These are phyloP conservation scores for Lactarius trivialis DNA, from an alignment of 768 basidiomycete species.

Conservation along the genomic window DNA sequence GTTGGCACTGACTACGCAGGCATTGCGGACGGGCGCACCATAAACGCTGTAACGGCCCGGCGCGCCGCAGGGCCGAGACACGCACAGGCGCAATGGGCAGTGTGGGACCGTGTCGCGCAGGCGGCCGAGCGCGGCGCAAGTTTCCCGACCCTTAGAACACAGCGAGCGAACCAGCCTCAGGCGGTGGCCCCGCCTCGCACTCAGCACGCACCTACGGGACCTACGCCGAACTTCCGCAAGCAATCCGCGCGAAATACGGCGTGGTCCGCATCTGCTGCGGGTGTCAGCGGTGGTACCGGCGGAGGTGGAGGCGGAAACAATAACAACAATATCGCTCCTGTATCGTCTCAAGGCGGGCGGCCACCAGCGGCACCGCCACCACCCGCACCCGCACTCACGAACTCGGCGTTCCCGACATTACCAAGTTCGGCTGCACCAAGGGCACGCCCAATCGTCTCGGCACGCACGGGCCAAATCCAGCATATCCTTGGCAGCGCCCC, in stretches of 20 bases:
- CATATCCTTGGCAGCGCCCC: slow-evolving; percentile 54
- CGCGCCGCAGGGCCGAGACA: slow-evolving; percentile 39
- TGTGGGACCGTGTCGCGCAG: slow-evolving; percentile 84
- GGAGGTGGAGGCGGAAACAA: slow-evolving; percentile 15
- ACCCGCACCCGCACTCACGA: slow-evolving; percentile 42
- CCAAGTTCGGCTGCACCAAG: slow-evolving; percentile 40
- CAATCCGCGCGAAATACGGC: slow-evolving; percentile 20
- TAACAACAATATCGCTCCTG: slow-evolving; percentile 7
- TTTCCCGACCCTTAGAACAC: slow-evolving; percentile 25
- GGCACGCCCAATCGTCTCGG: slow-evolving; percentile 38
- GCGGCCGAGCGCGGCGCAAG: slow-evolving; percentile 51
- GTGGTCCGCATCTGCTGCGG: slow-evolving; percentile 26
- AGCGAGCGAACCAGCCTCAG: slow-evolving; percentile 10
- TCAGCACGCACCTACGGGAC: slow-evolving; percentile 22
- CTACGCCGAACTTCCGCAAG: slow-evolving; percentile 33
- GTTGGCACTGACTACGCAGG: slow-evolving; percentile 67
- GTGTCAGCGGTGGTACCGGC: slow-evolving; percentile 23
- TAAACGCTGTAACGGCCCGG: slow-evolving; percentile 73
- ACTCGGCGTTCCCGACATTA: slow-evolving; percentile 62
- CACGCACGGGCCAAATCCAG: slow-evolving; percentile 60
- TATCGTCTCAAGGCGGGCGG: slow-evolving; percentile 1
- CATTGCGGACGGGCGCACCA: slow-evolving; percentile 72
- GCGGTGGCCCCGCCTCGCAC: slow-evolving; percentile 30
- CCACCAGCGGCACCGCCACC: slow-evolving; percentile 26
- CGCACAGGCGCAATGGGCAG: slow-evolving; percentile 47